Evolutionary conservation across 345 rosid genomes (phyloP).

Genomic region (Hirschfeldia incana): DNA sequence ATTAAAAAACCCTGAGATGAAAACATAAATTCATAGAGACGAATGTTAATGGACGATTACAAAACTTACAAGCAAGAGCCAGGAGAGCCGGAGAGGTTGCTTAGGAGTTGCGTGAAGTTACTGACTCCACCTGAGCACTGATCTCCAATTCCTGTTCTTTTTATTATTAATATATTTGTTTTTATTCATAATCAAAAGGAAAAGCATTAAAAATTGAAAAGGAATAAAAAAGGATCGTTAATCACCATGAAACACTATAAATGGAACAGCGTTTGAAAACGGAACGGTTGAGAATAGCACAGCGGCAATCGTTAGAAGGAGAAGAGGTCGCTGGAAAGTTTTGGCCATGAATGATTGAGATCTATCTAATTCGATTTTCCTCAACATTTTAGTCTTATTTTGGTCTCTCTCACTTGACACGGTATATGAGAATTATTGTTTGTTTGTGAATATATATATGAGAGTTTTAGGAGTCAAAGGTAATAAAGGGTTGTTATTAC

Average conservation of each 20-base stretch:
- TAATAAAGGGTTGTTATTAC: no score
- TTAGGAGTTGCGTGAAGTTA: conserved; percentile 60
- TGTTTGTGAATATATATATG: no score
- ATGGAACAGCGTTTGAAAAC: conserved; percentile 57
- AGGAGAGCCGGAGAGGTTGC: conserved; percentile 57
- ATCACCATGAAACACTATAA: conserved; percentile 66
- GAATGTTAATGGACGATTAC: not conserved
- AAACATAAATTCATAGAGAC: not conserved
- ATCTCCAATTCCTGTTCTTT: conserved; percentile 68
- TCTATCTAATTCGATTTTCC: not conserved
- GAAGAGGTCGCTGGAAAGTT: not conserved
- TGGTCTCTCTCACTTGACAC: no score
- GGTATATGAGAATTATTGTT: no score
- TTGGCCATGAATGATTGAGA: conserved; percentile 14
- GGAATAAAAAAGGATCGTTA: not conserved
- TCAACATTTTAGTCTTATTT: not conserved
- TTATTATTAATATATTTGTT: not conserved
- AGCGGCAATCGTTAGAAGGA: conserved; percentile 34
- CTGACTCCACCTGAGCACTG: conserved; percentile 65
- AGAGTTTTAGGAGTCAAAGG: no score
- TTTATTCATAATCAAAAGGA: not conserved
- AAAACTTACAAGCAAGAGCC: conserved; percentile 72
- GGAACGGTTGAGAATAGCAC: conserved; percentile 31
- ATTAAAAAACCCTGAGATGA: not conserved
- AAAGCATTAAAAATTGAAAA: not conserved